phyloP scores from a whole-genome alignment of 2,329 filamentous ascomycete genomes.

The Alternaria arborescens region DNA sequence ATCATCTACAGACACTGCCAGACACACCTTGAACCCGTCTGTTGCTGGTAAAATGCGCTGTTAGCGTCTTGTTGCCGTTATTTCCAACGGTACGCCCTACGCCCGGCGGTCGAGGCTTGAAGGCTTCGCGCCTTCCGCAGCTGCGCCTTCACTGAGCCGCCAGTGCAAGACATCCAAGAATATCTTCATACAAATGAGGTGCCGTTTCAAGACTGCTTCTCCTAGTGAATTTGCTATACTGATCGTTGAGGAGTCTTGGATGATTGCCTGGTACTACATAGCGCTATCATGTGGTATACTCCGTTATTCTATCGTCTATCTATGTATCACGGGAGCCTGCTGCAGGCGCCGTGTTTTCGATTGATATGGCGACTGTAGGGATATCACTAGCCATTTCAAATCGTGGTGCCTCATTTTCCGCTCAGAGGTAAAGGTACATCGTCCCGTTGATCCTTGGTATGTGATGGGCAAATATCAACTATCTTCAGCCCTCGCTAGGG shows the following conservation, averaged over 20 bases:
- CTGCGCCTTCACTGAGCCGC: conserved; percentile 33
- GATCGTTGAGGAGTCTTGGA: not conserved
- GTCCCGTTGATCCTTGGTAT: conserved; percentile 6
- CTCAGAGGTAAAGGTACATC: conserved; percentile 1
- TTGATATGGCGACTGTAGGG: too few species aligned
- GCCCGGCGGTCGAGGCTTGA: conserved; percentile 28
- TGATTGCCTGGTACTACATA: not conserved
- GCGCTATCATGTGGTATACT: not conserved
- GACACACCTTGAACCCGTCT: conserved; percentile 2
- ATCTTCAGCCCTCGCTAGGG: not conserved
- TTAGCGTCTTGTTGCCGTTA: conserved; percentile 10
- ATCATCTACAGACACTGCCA: conserved; percentile 13
- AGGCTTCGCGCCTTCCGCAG: conserved; percentile 8
- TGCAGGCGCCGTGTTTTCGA: too few species aligned
- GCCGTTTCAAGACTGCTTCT: not conserved
- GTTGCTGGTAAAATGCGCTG: conserved; percentile 7
- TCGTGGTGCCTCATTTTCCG: not conserved
- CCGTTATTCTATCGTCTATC: not conserved
- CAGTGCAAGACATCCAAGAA: not conserved
- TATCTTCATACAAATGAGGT: not conserved
- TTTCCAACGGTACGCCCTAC: conserved; percentile 26
- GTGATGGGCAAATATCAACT: not conserved
- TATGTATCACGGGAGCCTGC: too few species aligned
- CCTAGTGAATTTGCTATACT: not conserved
- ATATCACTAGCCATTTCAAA: not conserved